Evolutionary conservation across 345 rosid genomes (phyloP).

Genomic region (Theobroma cacao): DNA sequence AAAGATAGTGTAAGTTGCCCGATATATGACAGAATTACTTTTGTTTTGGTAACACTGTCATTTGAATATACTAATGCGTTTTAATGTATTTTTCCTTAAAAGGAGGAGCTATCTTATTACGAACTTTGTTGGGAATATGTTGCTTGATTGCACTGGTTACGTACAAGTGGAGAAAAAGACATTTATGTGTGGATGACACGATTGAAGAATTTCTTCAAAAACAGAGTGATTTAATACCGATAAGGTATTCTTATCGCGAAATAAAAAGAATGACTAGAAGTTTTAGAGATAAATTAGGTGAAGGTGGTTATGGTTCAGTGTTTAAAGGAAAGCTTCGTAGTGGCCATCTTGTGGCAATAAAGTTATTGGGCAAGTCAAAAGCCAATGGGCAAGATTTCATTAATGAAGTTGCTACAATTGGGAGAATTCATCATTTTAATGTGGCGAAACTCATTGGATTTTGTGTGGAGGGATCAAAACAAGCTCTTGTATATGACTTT

Average conservation of each 20-base stretch:
- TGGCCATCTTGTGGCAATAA: not conserved
- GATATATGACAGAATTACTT: too few species aligned
- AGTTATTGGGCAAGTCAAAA: not conserved
- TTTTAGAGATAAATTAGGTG: not conserved
- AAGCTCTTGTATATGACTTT: constrained; percentile 27
- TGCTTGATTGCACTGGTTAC: not conserved
- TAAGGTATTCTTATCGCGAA: constrained; percentile 4
- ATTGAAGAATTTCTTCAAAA: constrained; percentile 5
- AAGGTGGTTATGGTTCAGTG: not conserved
- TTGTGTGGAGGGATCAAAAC: constrained; percentile 13
- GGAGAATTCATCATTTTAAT: constrained; percentile 30
- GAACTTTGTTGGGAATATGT: not conserved
- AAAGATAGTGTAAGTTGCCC: too few species aligned
- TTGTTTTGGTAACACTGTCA: too few species aligned
- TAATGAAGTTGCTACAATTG: constrained; percentile 22
- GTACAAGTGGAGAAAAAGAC: not conserved
- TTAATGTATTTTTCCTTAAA: not conserved
- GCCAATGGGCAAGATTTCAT: constrained; percentile 7
- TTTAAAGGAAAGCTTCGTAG: constrained; percentile 5
- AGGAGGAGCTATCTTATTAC: not conserved
- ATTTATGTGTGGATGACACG: not conserved
- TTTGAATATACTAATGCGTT: not conserved
- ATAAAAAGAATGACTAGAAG: not conserved
- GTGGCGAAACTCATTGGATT: constrained; percentile 25
- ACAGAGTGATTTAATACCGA: constrained; percentile 14